Evolutionary conservation across 495 filamentous ascomycete species (phyloP).

Genomic region (Aspergillus indologenus): DNA sequence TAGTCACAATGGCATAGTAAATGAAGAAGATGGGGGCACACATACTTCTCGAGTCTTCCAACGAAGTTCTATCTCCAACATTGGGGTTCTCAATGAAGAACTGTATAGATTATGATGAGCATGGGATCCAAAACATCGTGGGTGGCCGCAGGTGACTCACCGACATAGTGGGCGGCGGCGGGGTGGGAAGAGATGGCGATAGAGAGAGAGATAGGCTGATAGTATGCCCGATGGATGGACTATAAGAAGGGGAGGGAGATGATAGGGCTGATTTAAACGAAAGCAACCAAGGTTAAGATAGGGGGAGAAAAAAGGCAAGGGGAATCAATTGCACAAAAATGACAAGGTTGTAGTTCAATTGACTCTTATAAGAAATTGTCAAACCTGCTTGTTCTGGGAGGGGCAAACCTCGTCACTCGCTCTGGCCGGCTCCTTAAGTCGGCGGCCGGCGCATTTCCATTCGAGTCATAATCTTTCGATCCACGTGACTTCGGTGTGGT

Average conservation of each 20-base stretch:
- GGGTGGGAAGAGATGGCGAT: neutral
- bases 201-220: conserved; percentile 11
- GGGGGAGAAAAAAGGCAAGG: neutral
- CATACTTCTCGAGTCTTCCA: conserved; percentile 91
- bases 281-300: conserved; percentile 19
- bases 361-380: neutral
- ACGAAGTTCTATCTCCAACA: conserved; percentile 73
- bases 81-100: conserved; percentile 91
- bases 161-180: conserved; percentile 33
- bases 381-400: neutral
- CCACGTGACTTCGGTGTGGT: conserved; percentile 24
- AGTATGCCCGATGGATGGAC: conserved; percentile 3
- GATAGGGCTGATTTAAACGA: neutral
- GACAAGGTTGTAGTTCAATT: neutral
- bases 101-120: conserved; percentile 26
- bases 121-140: conserved; percentile 7
- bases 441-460: conserved; percentile 15
- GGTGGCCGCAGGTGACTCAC: conserved; percentile 32
- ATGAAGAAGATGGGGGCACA: conserved; percentile 14
- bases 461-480: conserved; percentile 22
- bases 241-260: conserved; percentile 1
- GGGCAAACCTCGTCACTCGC: neutral
- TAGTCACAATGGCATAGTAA: conserved; percentile 4
- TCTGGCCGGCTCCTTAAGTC: conserved; percentile 14
- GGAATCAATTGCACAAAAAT: neutral